These are phyloP conservation scores for Plectosphaerella plurivora DNA, from an alignment of 2,329 filamentous ascomycete genomes.

Conservation along the genomic window DNA sequence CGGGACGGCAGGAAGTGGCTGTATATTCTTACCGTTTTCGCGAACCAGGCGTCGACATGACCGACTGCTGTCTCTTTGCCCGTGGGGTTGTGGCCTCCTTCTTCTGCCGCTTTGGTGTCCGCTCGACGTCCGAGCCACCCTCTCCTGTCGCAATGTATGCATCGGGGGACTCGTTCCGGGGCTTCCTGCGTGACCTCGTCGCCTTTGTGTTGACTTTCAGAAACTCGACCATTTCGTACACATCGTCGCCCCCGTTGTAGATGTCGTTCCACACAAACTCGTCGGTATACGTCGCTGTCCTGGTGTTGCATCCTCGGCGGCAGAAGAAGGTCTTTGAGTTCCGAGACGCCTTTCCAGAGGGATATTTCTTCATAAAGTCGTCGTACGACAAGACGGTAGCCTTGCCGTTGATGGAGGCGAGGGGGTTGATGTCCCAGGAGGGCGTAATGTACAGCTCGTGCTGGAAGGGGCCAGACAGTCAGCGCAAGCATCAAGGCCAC, in stretches of 20 bases:
- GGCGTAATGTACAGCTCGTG: constrained; percentile 92
- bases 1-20: not conserved
- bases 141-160: constrained; percentile 18
- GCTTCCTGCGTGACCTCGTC: constrained; percentile 46
- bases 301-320: constrained; percentile 80
- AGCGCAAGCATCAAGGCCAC: not conserved
- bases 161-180: constrained; percentile 21
- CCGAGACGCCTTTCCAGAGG: constrained; percentile 69
- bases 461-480: constrained; percentile 25
- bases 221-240: constrained; percentile 61
- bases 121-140: constrained; percentile 15
- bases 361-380: constrained; percentile 64
- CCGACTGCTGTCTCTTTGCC: constrained; percentile 2
- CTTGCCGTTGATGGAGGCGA: constrained; percentile 87
- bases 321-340: constrained; percentile 84
- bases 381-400: constrained; percentile 73
- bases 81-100: constrained; percentile 10
- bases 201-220: constrained; percentile 71
- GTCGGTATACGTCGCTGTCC: constrained; percentile 85
- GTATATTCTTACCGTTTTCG: constrained; percentile 38
- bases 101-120: constrained; percentile 12
- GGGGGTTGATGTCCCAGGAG: constrained; percentile 79
- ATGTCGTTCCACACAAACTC: constrained; percentile 91
- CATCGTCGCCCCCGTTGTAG: constrained; percentile 63
- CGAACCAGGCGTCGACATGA: constrained; percentile 39